Conservation (phyloP, 2,329 filamentous ascomycete species). For the Herpotrichia juniperi region DNA sequence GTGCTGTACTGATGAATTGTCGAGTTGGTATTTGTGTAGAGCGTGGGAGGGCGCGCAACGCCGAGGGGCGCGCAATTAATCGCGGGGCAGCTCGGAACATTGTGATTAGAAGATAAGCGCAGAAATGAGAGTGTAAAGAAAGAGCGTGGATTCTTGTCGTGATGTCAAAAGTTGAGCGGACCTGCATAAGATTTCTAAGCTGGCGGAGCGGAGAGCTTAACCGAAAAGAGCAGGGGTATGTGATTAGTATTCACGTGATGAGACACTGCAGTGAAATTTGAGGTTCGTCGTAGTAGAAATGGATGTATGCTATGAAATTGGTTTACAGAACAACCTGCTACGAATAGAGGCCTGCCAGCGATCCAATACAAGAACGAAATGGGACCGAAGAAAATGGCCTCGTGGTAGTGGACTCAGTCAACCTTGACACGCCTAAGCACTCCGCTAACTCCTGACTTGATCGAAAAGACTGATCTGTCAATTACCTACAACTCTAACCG, state of each 20-base stretch:
- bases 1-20: conserved; percentile 64
- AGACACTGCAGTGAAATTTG: neutral
- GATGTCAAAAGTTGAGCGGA: conserved; percentile 4
- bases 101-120: conserved; percentile 24
- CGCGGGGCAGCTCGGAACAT: conserved; percentile 62
- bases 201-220: conserved; percentile 11
- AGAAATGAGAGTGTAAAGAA: conserved; percentile 18
- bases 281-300: no score
- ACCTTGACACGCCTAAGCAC: neutral
- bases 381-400: neutral
- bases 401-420: neutral
- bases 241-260: neutral
- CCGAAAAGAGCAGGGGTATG: conserved; percentile 8
- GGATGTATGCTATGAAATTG: conserved; percentile 1
- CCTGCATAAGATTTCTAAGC: conserved; percentile 11
- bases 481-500: conserved; percentile 40
- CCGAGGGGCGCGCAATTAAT: conserved; percentile 43
- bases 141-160: conserved; percentile 16
- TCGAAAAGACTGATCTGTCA: neutral
- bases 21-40: conserved; percentile 37
- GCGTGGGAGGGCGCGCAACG: conserved; percentile 47
- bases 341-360: neutral
- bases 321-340: conserved; percentile 5
- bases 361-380: neutral
- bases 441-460: conserved; percentile 1